Evolutionary conservation across 768 basidiomycete genomes (phyloP).

Genomic region (Antrodiella citrinella): DNA sequence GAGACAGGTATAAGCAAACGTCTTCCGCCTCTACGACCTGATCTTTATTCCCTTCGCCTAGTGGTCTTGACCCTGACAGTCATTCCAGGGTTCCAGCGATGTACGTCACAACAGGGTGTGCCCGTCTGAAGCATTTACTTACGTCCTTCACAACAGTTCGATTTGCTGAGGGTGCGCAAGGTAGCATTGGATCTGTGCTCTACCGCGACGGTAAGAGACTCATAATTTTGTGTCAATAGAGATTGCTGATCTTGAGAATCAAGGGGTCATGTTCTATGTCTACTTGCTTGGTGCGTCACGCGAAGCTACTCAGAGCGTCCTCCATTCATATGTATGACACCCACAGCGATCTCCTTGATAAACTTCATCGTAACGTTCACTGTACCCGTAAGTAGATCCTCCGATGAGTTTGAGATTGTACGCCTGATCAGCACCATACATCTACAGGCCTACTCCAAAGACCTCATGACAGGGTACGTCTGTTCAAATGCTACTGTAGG

Average conservation of each 20-base stretch:
- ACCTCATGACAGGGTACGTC: not conserved
- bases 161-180: too few relatives aligned
- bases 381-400: not conserved
- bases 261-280: not conserved
- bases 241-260: not conserved
- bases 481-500: not conserved
- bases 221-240: not conserved
- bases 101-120: too few relatives aligned
- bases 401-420: not conserved
- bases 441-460: not conserved
- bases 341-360: not conserved
- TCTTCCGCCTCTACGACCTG: not conserved
- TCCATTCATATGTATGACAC: not conserved
- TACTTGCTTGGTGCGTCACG: not conserved
- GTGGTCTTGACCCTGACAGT: not conserved
- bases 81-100: conserved; percentile 1
- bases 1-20: not conserved
- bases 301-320: not conserved
- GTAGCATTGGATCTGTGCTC: not conserved
- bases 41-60: not conserved
- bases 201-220: conserved; percentile 1
- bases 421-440: not conserved
- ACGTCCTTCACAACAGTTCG: not conserved
- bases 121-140: not conserved
- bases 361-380: not conserved